Percentiles rank a stretch among this genome's conserved stretches.
These are phyloP conservation scores for Saccharomyces hybrid DNA, from an alignment of 1,139 yeast genomes.

Conservation along the genomic window DNA sequence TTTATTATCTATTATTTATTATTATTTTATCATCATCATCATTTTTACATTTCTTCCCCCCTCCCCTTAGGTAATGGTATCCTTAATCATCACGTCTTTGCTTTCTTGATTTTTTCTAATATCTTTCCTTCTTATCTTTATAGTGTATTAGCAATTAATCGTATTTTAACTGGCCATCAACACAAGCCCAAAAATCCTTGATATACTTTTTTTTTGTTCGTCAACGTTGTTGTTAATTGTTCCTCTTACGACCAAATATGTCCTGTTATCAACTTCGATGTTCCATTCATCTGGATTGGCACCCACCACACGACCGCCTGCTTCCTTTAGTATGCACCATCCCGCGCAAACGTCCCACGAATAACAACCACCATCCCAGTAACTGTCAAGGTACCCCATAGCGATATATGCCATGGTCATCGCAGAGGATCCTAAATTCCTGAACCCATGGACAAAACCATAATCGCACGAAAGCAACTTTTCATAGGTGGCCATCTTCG, in stretches of 20 bases:
- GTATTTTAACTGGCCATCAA: conserved; percentile 40
- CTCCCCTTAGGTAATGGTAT: background rate
- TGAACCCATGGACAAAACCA: conserved; percentile 51
- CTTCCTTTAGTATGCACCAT: conserved; percentile 50
- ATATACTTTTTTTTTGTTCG: conserved; percentile 38
- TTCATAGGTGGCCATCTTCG: conserved; percentile 42
- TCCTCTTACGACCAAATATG: conserved; percentile 50
- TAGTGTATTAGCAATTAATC: conserved; percentile 7
- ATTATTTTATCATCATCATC: background rate
- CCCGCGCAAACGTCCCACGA: conserved; percentile 64
- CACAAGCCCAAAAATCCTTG: conserved; percentile 42
- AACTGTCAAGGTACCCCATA: conserved; percentile 47
- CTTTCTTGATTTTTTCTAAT: background rate
- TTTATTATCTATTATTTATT: conserved; percentile 4
- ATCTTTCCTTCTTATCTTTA: background rate
- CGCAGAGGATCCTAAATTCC: conserved; percentile 55
- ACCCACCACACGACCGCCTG: conserved; percentile 49
- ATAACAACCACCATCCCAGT: conserved; percentile 61
- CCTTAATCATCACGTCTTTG: background rate
- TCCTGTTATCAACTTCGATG: conserved; percentile 42
- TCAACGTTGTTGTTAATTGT: conserved; percentile 24
- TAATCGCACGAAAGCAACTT: conserved; percentile 39
- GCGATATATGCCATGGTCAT: conserved; percentile 50
- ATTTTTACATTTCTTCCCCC: background rate
- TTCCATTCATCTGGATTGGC: conserved; percentile 45